Base-by-base conservation (phyloP, 78 protist genomes). In the Dictyostelium intermedium region DNA sequence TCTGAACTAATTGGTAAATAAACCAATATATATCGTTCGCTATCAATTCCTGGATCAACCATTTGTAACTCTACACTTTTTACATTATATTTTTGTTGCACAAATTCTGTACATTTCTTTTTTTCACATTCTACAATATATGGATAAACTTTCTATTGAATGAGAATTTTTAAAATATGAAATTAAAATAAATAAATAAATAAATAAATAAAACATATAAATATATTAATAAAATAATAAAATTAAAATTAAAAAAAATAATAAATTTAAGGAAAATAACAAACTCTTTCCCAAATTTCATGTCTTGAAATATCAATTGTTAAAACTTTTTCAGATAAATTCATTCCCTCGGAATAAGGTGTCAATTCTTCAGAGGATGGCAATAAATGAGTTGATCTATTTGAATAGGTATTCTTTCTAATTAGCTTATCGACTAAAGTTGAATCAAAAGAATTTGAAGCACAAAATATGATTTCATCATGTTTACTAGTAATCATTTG, bases 391-490 rank as follows among this genome's bases (percentile, higher is more conserved):
- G 94, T 83, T 34, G 81, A 63, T 45, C 94, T 35, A 80, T 69
- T 83, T 47, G 94, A 80, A 70, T 41, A 89, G 18, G 86, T 27
- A 32, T 80, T 43, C 14, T 87, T 34, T 56, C 66, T 56, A 35
- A 89, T 69, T 35, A 89, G 35, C 23, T 45, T 18, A 23, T 89
- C 94, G 0, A 89, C 94, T 6, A 89, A 70, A 16, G 5, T 7
- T 4, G 69, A 27, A 80, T 89, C 94, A 35, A 89, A 61, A 2
- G 94, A 89, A 50, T 16, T 89, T 80, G 94, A 89, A 16, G 94
- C 94, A 50, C 94, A 89, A 45, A 80, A 83, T 39, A 89, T 69
- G 14, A 89, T 69, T 66, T 89, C 94, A 18, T 89, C 87, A 43
- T 81, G 84, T 25, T 16, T 34, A 45, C 76, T 60, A 3, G 86